Evolutionary conservation across 768 basidiomycete genomes (phyloP), one percentile per base, ranked within the genome.

Genomic region (Hortiboletus flavorubellus): DNA sequence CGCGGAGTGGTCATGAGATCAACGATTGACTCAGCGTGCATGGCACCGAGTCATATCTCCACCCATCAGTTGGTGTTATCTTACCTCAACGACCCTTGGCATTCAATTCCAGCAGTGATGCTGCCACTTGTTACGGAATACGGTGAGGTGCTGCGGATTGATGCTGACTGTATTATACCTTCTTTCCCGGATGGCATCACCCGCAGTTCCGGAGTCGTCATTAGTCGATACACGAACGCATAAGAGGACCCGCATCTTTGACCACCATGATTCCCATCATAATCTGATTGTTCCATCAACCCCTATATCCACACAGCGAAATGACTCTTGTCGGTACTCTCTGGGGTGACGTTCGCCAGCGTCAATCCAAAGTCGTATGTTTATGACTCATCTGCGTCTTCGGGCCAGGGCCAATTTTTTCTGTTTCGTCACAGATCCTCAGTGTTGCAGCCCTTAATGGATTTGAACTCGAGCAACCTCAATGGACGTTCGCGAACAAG

Each of bases 291-390:
- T 41, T 46, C 33, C 9, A 1, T 23, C 26, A 49, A 30, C 29
- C 8, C 31, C 12, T 29, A 46, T 14, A 56, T 16, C 15, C n/a
- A 29, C 44, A 5, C 41, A 41, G 21, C 1, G 23, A 39, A 26
- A 67, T 67, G 65, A 50, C 54, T 31, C 18, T 42, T 12, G 35
- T 58, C 23, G 65, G 65, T 9, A 64, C 56, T 31, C 53, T 64
- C 18, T 67, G 65, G 55, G 63, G 65, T 10, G 39, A 53, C 9
- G 10, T 9, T 43, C 51, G 58, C 18, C 65, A 67, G 40, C 56
- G 58, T n/a, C 65, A 67, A 45, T 59, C 55, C 38, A 67, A 62
- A 64, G 63, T 62, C n/a, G 60, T 64, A 51, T 34, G 65, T 66
- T 14, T 9, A 10, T 6, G 21, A 45, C 8, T 16, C 2, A 21